Percentiles rank a stretch among this genome's conserved stretches.
These are phyloP conservation scores for Otatea glauca DNA, from an alignment of 176 grass and related monocot species.

Conservation along the genomic window DNA sequence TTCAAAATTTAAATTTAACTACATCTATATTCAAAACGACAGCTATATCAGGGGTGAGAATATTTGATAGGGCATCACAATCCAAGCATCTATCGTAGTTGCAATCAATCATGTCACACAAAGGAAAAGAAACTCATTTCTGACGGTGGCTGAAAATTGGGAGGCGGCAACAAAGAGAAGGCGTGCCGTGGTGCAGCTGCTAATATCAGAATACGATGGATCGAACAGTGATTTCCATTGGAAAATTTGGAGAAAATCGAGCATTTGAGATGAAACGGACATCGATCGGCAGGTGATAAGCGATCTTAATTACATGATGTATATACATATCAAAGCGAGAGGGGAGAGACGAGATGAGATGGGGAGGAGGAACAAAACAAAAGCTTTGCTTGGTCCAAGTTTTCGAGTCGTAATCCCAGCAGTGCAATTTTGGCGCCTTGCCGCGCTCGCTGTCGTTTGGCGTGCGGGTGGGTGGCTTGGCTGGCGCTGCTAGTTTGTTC, in stretches of 20 bases:
- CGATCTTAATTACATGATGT: constrained; percentile 13
- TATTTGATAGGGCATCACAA: constrained; percentile 30
- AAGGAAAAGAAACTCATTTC: not conserved
- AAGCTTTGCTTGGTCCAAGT: not conserved
- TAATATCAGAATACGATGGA: not conserved
- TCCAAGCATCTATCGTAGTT: constrained; percentile 48
- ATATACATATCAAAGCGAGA: too few relatives aligned
- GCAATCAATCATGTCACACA: constrained; percentile 24
- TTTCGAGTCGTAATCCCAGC: not conserved
- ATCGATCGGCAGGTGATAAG: not conserved
- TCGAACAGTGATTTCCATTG: not conserved
- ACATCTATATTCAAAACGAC: too few relatives aligned
- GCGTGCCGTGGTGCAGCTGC: not conserved
- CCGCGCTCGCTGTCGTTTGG: constrained; percentile 6
- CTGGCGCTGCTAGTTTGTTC: not conserved
- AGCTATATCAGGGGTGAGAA: not conserved
- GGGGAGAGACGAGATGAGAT: not conserved
- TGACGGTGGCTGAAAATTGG: constrained; percentile 4
- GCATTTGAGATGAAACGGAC: not conserved
- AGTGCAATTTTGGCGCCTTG: constrained; percentile 1
- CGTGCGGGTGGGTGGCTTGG: not conserved
- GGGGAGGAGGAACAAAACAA: not conserved
- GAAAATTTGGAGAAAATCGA: not conserved
- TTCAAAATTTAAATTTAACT: too few relatives aligned
- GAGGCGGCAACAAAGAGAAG: not conserved